Percentiles rank a stretch among this genome's conserved stretches.
phyloP scores from a whole-genome alignment of 192 early-diverging fungal species.

The Cetraspora pellucida region DNA sequence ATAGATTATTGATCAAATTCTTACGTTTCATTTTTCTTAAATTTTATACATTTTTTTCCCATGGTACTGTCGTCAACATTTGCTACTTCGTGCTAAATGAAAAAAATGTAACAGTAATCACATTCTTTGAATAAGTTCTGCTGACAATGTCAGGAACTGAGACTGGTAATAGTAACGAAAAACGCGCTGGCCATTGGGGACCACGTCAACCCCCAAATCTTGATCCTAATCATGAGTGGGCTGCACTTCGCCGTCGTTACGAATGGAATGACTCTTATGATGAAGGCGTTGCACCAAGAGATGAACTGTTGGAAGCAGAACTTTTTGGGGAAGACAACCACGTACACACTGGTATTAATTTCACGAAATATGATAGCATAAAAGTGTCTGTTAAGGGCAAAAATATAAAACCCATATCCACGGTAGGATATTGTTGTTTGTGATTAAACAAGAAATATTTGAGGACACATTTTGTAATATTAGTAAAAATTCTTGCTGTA shows the following conservation, averaged over 20 bases:
- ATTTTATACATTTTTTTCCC: no score
- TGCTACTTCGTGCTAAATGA: no score
- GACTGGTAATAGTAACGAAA: not conserved
- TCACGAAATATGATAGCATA: slow-evolving; percentile 75
- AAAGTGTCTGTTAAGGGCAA: slow-evolving; percentile 66
- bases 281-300: slow-evolving; percentile 58
- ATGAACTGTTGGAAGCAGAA: slow-evolving; percentile 62
- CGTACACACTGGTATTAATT: slow-evolving; percentile 75
- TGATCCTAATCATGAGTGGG: slow-evolving; percentile 48
- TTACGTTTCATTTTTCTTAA: no score
- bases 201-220: slow-evolving; percentile 24
- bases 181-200: slow-evolving; percentile 35
- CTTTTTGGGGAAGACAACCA: slow-evolving; percentile 63
- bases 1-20: no score
- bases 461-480: no score
- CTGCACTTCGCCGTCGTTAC: slow-evolving; percentile 47
- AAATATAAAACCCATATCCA: slow-evolving; percentile 50
- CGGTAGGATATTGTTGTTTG: slow-evolving; percentile 23
- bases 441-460: no score
- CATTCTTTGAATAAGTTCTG: no score
- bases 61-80: no score
- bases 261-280: slow-evolving; percentile 60
- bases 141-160: no score
- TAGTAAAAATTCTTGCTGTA: no score
- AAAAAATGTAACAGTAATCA: no score